A percentile compares a stretch with the other conserved stretches of the same genome.
Conservation (phyloP, 805 yeast species). For the Yarrowia divulgata region DNA sequence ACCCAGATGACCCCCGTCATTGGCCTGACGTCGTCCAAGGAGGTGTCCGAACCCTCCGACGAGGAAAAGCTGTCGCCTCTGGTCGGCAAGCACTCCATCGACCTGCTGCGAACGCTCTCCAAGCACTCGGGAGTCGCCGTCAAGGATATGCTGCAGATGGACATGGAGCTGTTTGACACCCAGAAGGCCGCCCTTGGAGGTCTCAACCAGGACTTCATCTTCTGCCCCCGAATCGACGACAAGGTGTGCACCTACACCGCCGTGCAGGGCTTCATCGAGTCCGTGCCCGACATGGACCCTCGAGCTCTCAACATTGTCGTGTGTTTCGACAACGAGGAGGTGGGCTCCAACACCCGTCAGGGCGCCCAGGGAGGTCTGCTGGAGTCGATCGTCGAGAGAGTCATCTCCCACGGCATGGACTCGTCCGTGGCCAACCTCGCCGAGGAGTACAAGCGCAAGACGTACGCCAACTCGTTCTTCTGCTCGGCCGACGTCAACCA, state of each 20-base stretch:
- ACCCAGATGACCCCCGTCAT: constrained; percentile 78
- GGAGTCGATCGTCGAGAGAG: constrained; percentile 64
- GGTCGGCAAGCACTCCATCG: constrained; percentile 69
- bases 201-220: constrained; percentile 71
- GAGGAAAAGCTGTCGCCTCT: constrained; percentile 69
- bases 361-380: constrained; percentile 81
- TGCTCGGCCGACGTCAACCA: constrained; percentile 85
- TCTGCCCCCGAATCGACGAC: constrained; percentile 84
- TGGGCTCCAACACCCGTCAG: constrained; percentile 76
- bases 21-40: constrained; percentile 57
- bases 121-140: constrained; percentile 63
- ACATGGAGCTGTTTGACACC: constrained; percentile 78
- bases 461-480: constrained; percentile 73
- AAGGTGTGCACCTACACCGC: constrained; percentile 81
- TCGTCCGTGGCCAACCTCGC: constrained; percentile 42
- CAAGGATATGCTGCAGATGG: constrained; percentile 68
- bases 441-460: constrained; percentile 51
- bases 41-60: constrained; percentile 58
- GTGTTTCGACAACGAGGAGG: constrained; percentile 80
- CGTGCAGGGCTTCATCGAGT: constrained; percentile 62
- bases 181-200: constrained; percentile 82
- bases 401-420: constrained; percentile 45
- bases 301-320: constrained; percentile 60
- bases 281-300: constrained; percentile 50
- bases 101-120: constrained; percentile 70